Base-by-base conservation (phyloP, 1,139 yeast species). In the Geotrichum siamense region DNA sequence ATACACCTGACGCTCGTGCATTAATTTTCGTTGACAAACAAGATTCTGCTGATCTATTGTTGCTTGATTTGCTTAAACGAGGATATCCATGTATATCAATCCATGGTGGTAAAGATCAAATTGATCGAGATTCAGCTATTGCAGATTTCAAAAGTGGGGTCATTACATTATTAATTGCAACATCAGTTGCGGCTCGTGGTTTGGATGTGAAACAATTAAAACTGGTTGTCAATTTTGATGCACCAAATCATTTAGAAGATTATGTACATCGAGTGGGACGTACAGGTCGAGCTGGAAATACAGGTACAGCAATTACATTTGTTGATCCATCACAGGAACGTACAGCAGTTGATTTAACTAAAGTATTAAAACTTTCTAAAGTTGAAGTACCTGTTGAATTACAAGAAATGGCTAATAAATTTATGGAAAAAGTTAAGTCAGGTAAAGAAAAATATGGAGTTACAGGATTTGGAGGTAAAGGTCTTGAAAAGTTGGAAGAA, bases 261-360 rank as follows among this genome's bases (percentile, higher is more conserved):
- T 91, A 91, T 58, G 94, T 93, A 5, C 99, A 91, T 63, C 72
- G 98, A 23, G 95, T 89, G 0, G 99, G 99, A 0, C 70, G 99
- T 51, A 93, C 99, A 0, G 99, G 97, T 0, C 71, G 99, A 49
- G 98, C 96, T 1, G 94, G 94, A 0, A 72, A 72, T 34, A 60
- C 62, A 0, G 98, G 98, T 0, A 72, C 75, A 0, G 95, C 96
- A 0, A 67, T 83, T 1, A 83, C 96, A 0, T 76, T 91, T 53
- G 70, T 93, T 2, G 66, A 78, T 0, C 67, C 74, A 0, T 67
- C 67, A 16, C 94, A 91, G 56, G 86, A 78, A 35, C 66, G 86
- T 34, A 61, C 61, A n/a, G 69, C 69, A 1, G 54, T 52, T 12
- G 94, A 83, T 60, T 71, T 89, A 32, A 75, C 85, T 0, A 78